Evolutionary conservation across 2,329 filamentous ascomycete genomes (phyloP).

Genomic region (Sporothrix inflata): DNA sequence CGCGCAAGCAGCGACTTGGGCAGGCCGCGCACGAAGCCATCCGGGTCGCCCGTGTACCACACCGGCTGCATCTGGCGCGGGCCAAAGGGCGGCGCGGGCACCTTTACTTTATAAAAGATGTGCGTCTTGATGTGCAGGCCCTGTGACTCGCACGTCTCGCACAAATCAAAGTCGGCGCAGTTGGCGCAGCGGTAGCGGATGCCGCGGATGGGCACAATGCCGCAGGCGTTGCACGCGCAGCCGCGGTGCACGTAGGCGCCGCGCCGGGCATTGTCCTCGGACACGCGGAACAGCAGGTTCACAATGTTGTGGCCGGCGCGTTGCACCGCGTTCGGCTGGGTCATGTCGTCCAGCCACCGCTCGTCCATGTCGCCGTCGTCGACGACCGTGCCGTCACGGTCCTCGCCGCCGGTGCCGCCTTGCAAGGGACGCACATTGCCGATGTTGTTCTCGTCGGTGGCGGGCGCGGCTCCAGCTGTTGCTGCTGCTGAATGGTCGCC

Average conservation of each 20-base stretch:
- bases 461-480: neutral
- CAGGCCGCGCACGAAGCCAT: constrained; percentile 69
- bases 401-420: constrained; percentile 3
- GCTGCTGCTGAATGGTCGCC: neutral
- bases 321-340: constrained; percentile 46
- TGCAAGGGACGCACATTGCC: neutral
- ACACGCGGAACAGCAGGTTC: constrained; percentile 85
- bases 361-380: constrained; percentile 47
- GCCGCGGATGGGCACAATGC: constrained; percentile 84
- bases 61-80: constrained; percentile 78
- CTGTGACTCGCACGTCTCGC: constrained; percentile 85
- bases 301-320: constrained; percentile 77
- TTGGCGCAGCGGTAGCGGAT: constrained; percentile 94
- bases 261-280: constrained; percentile 84
- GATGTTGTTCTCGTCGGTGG: constrained; percentile 4
- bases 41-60: constrained; percentile 87
- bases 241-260: constrained; percentile 92
- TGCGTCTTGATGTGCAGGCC: constrained; percentile 84
- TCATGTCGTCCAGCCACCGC: constrained; percentile 57
- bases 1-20: constrained; percentile 68
- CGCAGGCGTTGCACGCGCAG: constrained; percentile 89
- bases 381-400: constrained; percentile 37
- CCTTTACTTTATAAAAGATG: constrained; percentile 92
- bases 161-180: constrained; percentile 92
- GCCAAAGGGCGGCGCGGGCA: constrained; percentile 84